These are phyloP conservation scores for Athelia psychrophila DNA, from an alignment of 1,284 basidiomycete genomes.

Conservation along the genomic window DNA sequence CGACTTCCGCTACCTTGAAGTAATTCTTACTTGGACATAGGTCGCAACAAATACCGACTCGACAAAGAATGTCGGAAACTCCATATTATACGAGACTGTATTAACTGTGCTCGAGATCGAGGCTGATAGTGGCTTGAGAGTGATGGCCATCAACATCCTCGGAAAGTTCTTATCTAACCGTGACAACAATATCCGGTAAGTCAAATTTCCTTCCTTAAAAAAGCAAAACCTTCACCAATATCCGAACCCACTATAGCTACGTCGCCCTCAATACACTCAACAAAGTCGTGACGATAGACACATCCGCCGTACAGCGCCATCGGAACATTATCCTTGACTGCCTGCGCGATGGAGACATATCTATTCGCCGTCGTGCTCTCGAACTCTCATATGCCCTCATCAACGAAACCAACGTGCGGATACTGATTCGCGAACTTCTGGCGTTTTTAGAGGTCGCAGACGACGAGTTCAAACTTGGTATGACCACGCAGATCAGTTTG, in stretches of 20 bases:
- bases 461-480: constrained; percentile 97
- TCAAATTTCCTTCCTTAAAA: constrained; percentile 5
- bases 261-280: constrained; percentile 98
- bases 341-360: constrained; percentile 97
- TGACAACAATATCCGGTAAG: constrained; percentile 97
- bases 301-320: constrained; percentile 97
- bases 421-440: constrained; percentile 90
- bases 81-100: constrained; percentile 98
- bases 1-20: neutral
- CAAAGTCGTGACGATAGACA: constrained; percentile 98
- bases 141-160: constrained; percentile 99
- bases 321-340: constrained; percentile 98
- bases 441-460: constrained; percentile 98
- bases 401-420: constrained; percentile 92
- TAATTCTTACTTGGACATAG: constrained; percentile 33
- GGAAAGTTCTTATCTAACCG: constrained; percentile 98
- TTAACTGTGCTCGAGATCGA: constrained; percentile 98
- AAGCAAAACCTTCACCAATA: neutral
- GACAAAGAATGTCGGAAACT: constrained; percentile 97
- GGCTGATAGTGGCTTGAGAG: constrained; percentile 91
- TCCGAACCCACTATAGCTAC: constrained; percentile 58
- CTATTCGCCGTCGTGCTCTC: constrained; percentile 93
- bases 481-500: constrained; percentile 97
- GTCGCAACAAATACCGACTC: constrained; percentile 99
- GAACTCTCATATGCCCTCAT: constrained; percentile 98